Percentiles rank a stretch among this genome's conserved stretches.
phyloP scores from a whole-genome alignment of 2,329 filamentous ascomycete species.

The Xylariales sp. region DNA sequence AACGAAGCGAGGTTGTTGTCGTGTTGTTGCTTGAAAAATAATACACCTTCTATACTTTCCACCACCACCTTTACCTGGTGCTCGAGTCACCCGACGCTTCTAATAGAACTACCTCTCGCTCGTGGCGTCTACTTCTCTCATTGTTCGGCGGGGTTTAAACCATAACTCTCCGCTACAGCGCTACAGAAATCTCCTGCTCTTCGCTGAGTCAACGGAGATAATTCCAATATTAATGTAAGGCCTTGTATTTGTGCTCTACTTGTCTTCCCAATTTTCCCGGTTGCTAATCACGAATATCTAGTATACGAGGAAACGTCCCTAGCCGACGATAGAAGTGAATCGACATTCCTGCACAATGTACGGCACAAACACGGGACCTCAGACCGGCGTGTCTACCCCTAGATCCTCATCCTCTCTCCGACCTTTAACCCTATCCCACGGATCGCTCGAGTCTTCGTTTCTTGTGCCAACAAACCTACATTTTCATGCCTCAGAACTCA shows the following conservation, averaged over 20 bases:
- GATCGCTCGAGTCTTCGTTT: constrained; percentile 95
- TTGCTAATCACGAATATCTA: constrained; percentile 20
- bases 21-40: constrained; percentile 13
- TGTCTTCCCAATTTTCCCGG: not conserved
- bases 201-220: constrained; percentile 55
- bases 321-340: constrained; percentile 50
- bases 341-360: constrained; percentile 73
- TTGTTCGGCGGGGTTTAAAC: constrained; percentile 13
- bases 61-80: constrained; percentile 1
- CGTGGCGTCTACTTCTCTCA: not conserved
- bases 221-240: constrained; percentile 37
- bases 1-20: constrained; percentile 8
- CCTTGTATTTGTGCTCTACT: not conserved
- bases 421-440: constrained; percentile 89
- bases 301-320: not conserved
- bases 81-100: constrained; percentile 16
- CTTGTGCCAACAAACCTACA: constrained; percentile 94
- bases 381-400: constrained; percentile 97
- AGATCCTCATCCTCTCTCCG: constrained; percentile 93
- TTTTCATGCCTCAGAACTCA: constrained; percentile 94
- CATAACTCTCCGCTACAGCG: constrained; percentile 1
- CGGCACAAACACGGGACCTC: constrained; percentile 82
- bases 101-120: constrained; percentile 31
- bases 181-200: constrained; percentile 53
- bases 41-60: constrained; percentile 4